These are phyloP conservation scores for Penicillium odoratum DNA, from an alignment of 495 filamentous ascomycete genomes.

Conservation along the genomic window DNA sequence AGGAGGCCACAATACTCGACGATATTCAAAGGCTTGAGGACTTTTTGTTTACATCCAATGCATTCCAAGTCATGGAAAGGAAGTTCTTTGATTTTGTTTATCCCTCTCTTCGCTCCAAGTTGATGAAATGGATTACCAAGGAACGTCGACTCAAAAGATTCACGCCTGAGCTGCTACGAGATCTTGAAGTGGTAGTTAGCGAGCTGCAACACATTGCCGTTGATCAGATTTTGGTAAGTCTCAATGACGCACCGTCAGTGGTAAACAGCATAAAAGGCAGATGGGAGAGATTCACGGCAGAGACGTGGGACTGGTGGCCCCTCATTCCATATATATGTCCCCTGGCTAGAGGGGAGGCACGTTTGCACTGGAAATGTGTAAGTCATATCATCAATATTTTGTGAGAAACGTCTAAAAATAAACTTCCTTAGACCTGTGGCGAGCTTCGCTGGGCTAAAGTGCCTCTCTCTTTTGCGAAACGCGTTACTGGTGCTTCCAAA, in stretches of 20 bases:
- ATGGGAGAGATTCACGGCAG: conserved; percentile 2
- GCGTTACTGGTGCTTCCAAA: neutral
- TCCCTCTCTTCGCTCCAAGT: neutral
- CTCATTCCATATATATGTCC: conserved; percentile 1
- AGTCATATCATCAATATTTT: neutral
- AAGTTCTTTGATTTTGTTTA: conserved; percentile 2
- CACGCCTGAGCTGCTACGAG: neutral
- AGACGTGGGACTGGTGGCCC: conserved; percentile 2
- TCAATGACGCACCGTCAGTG: neutral
- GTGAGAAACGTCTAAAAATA: neutral
- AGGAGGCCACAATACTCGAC: neutral
- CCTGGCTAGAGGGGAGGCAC: neutral
- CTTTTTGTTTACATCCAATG: neutral
- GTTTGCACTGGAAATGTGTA: conserved; percentile 5
- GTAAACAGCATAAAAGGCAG: neutral
- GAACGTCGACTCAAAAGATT: neutral
- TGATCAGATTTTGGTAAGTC: neutral
- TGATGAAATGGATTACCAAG: neutral
- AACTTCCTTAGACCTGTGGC: neutral
- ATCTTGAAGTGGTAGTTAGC: conserved; percentile 1
- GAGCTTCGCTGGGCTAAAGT: conserved; percentile 2
- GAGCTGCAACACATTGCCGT: conserved; percentile 3
- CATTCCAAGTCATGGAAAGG: conserved; percentile 1
- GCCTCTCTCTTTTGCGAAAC: neutral
- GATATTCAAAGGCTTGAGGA: neutral